phyloP scores from a whole-genome alignment of 2,329 filamentous ascomycete species.

The Ceratocystis eucalypticola region DNA sequence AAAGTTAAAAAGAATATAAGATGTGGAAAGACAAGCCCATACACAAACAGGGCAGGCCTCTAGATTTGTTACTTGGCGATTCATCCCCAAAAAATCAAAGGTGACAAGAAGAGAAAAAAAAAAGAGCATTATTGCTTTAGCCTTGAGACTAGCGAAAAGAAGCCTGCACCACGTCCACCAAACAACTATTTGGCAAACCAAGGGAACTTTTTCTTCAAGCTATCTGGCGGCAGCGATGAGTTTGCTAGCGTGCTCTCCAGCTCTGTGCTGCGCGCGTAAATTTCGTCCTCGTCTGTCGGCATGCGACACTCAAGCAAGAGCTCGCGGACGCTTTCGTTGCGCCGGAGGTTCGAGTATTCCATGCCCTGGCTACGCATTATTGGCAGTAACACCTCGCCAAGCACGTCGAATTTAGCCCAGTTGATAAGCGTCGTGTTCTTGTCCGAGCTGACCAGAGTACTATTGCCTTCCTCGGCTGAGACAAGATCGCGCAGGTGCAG shows the following conservation, averaged over 20 bases:
- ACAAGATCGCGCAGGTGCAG: constrained; percentile 81
- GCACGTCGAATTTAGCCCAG: constrained; percentile 96
- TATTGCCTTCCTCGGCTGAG: constrained; percentile 81
- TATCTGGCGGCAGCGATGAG: constrained; percentile 31
- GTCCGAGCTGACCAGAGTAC: constrained; percentile 65
- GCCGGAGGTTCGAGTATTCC: constrained; percentile 59
- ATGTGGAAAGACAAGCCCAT: background rate
- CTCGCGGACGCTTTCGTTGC: constrained; percentile 56
- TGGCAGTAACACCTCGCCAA: constrained; percentile 79
- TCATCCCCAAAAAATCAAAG: background rate
- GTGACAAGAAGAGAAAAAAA: background rate
- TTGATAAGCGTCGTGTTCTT: constrained; percentile 58
- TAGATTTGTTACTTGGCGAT: background rate
- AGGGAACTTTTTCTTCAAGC: constrained; percentile 50
- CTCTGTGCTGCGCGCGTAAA: constrained; percentile 48
- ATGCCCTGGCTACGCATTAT: constrained; percentile 85
- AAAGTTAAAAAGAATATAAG: background rate
- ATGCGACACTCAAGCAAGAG: constrained; percentile 72
- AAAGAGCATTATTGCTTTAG: background rate
- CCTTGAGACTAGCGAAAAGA: background rate
- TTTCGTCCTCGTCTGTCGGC: constrained; percentile 70
- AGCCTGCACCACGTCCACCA: background rate
- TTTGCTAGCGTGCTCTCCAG: constrained; percentile 38
- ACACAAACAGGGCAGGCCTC: background rate
- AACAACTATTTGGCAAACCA: constrained; percentile 43